Evolutionary conservation across 495 filamentous ascomycete species (phyloP).

Genomic region (Daldinia vernicosa): DNA sequence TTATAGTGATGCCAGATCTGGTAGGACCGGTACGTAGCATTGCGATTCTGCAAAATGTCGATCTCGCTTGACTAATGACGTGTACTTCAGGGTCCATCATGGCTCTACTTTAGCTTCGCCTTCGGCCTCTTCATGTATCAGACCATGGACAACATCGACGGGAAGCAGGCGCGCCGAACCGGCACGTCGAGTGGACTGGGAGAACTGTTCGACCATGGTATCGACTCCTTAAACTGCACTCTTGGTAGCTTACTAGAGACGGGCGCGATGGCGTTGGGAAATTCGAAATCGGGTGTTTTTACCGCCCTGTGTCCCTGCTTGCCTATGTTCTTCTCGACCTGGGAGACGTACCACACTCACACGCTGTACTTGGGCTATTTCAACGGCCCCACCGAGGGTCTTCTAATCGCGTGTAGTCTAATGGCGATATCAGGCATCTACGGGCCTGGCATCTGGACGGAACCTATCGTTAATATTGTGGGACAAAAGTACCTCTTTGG

Average conservation of each 20-base stretch:
- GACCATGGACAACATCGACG: slow-evolving; percentile 98
- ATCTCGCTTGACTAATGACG: slow-evolving; percentile 26
- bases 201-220: slow-evolving; percentile 98
- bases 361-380: slow-evolving; percentile 96
- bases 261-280: slow-evolving; percentile 88
- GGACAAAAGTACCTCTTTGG: slow-evolving; percentile 63
- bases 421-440: slow-evolving; percentile 89
- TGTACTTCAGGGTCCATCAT: slow-evolving; percentile 73
- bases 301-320: slow-evolving; percentile 91
- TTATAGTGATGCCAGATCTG: slow-evolving; percentile 88
- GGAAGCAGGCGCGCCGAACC: slow-evolving; percentile 94
- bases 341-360: slow-evolving; percentile 99
- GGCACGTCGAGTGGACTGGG: slow-evolving; percentile 94
- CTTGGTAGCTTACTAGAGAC: slow-evolving; percentile 88
- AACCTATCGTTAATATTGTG: slow-evolving; percentile 71
- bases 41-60: neutral
- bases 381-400: slow-evolving; percentile 96
- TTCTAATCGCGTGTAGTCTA: slow-evolving; percentile 83
- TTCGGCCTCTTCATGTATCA: slow-evolving; percentile 97
- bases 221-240: slow-evolving; percentile 97
- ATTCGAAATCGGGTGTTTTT: slow-evolving; percentile 82
- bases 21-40: slow-evolving; percentile 77
- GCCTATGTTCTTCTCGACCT: slow-evolving; percentile 99
- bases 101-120: slow-evolving; percentile 95
- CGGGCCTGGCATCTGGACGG: slow-evolving; percentile 87